Conservation (phyloP, 306 rosid species). For the Citrullus amarus region DNA sequence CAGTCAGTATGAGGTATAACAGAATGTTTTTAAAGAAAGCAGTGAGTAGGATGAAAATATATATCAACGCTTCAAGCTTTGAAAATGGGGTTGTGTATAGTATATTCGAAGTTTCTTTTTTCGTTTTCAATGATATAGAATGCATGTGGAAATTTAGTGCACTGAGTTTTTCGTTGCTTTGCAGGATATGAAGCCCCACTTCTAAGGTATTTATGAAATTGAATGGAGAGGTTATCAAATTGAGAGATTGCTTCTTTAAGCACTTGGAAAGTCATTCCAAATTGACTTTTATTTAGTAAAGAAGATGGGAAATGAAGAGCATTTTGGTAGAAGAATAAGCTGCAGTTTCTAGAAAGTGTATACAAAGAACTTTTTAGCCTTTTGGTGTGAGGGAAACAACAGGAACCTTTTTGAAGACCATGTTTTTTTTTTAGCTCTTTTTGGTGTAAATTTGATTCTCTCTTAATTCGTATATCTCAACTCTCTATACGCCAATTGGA, state of each 20-base stretch:
- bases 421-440: neutral
- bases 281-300: neutral
- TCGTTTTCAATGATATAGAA: neutral
- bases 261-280: too few relatives aligned
- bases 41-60: neutral
- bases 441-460: neutral
- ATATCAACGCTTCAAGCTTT: neutral
- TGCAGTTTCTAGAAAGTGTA: neutral
- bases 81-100: neutral
- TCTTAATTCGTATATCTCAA: too few relatives aligned
- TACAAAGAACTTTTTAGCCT: too few relatives aligned
- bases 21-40: neutral
- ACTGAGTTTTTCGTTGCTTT: conserved; percentile 13
- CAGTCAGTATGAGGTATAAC: neutral
- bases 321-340: neutral
- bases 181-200: conserved; percentile 72
- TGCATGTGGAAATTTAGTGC: neutral
- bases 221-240: neutral
- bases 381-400: neutral
- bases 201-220: conserved; percentile 34
- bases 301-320: neutral
- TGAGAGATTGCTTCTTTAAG: too few relatives aligned
- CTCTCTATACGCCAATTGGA: neutral
- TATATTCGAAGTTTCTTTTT: neutral
- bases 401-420: too few relatives aligned